phyloP scores from a whole-genome alignment of 2,329 filamentous ascomycete species.

The Arthrobotrys pseudoclavata region DNA sequence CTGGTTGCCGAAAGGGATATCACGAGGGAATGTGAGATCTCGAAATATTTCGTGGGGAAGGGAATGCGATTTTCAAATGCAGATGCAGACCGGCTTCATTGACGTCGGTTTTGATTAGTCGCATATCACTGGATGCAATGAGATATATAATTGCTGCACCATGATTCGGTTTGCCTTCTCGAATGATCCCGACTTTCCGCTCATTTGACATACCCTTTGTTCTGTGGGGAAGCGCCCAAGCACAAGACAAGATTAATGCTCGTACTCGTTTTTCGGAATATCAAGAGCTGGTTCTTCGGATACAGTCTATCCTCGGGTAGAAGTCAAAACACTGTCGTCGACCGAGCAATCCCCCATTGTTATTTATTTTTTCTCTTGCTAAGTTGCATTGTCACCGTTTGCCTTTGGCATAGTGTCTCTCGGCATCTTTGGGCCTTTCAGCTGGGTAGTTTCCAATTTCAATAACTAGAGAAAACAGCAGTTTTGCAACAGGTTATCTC shows the following conservation, averaged over 20 bases:
- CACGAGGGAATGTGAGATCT: slow-evolving; percentile 45
- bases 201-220: slow-evolving; percentile 19
- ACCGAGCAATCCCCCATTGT: slow-evolving; percentile 29
- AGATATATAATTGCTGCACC: slow-evolving; percentile 44
- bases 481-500: slow-evolving; percentile 25
- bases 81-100: slow-evolving; percentile 32
- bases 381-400: slow-evolving; percentile 15
- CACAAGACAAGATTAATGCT: slow-evolving; percentile 40
- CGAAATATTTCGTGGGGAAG: slow-evolving; percentile 55
- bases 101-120: slow-evolving; percentile 45
- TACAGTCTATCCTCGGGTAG: slow-evolving; percentile 52
- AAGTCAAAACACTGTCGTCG: slow-evolving; percentile 1
- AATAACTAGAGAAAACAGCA: slow-evolving; percentile 16
- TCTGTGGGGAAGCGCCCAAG: slow-evolving; percentile 49
- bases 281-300: slow-evolving; percentile 43
- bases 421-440: slow-evolving; percentile 20
- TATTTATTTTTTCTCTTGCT: not conserved
- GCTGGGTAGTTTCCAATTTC: slow-evolving; percentile 15
- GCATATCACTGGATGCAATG: slow-evolving; percentile 36
- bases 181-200: slow-evolving; percentile 52
- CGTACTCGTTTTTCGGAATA: slow-evolving; percentile 48
- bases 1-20: slow-evolving; percentile 46
- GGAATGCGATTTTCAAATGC: slow-evolving; percentile 60
- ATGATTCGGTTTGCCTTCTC: slow-evolving; percentile 45
- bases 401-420: slow-evolving; percentile 32